Conservation (phyloP, 495 filamentous ascomycete species). For the Daldinia childiae region DNA sequence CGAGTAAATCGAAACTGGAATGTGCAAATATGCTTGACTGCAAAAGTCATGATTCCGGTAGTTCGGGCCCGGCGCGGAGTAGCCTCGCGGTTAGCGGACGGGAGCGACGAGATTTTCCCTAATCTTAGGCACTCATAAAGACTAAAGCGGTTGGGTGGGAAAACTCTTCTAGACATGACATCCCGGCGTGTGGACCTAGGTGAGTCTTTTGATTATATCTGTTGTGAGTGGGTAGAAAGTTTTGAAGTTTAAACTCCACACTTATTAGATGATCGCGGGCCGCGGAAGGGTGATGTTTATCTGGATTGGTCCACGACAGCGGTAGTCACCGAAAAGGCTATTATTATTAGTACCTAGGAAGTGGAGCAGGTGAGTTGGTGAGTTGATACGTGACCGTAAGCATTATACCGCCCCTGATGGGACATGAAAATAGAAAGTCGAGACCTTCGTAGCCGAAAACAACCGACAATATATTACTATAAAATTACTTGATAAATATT, state of each 20-base stretch:
- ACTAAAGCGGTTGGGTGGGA: not conserved
- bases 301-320: constrained; percentile 12
- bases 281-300: constrained; percentile 9
- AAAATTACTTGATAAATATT: constrained; percentile 37
- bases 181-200: constrained; percentile 9
- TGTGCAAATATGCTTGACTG: no score
- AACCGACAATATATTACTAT: constrained; percentile 35
- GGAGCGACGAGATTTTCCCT: not conserved
- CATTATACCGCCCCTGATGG: constrained; percentile 1
- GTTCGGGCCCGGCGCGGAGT: constrained; percentile 22
- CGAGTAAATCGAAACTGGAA: no score
- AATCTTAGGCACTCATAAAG: not conserved
- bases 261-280: constrained; percentile 11
- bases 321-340: not conserved
- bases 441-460: constrained; percentile 25
- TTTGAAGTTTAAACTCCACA: constrained; percentile 1
- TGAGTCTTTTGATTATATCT: not conserved
- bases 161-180: constrained; percentile 3
- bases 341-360: constrained; percentile 8
- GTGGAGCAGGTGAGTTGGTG: constrained; percentile 20
- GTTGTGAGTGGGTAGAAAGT: not conserved
- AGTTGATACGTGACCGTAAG: constrained; percentile 2
- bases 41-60: constrained; percentile 11
- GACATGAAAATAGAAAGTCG: constrained; percentile 2
- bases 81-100: constrained; percentile 16